A percentile compares a stretch with the other conserved stretches of the same genome.
Evolutionary conservation across 2,329 filamentous ascomycete species (phyloP).

Genomic region (Cylindrodendrum hubeiense): DNA sequence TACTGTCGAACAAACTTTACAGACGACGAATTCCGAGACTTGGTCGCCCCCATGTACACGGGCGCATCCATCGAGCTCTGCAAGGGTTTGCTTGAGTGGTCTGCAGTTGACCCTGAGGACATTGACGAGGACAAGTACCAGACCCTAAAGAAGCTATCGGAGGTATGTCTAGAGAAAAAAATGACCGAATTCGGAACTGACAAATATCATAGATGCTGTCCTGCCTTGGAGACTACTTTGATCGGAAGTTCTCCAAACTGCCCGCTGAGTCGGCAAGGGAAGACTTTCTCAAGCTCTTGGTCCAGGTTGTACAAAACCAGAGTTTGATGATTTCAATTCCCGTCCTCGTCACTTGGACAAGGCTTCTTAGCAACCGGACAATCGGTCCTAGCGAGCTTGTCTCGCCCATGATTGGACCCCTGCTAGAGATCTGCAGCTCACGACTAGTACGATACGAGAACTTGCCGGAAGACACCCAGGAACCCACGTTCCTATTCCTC

Average conservation of each 20-base stretch:
- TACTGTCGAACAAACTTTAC: conserved; percentile 81
- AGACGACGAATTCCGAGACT: conserved; percentile 81
- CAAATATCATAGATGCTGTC: conserved; percentile 76
- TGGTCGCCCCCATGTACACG: conserved; percentile 84
- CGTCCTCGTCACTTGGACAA: conserved; percentile 89
- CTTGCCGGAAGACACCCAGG: conserved; percentile 83
- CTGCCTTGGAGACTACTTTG: conserved; percentile 85
- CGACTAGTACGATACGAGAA: conserved; percentile 90
- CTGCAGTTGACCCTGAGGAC: conserved; percentile 81
- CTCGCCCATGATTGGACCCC: conserved; percentile 75
- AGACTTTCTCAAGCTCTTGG: conserved; percentile 83
- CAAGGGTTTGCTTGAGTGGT: conserved; percentile 83
- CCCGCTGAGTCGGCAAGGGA: conserved; percentile 74
- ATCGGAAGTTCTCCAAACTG: conserved; percentile 78
- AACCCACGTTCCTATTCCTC: conserved; percentile 84
- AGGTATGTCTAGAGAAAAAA: conserved; percentile 67
- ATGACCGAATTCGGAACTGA: neutral
- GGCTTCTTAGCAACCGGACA: conserved; percentile 78
- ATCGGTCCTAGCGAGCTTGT: conserved; percentile 74
- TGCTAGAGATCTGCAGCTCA: conserved; percentile 86
- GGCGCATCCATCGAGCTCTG: conserved; percentile 78
- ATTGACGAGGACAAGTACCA: conserved; percentile 93
- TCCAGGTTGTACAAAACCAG: conserved; percentile 83
- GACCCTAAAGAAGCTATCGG: conserved; percentile 92
- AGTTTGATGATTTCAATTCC: conserved; percentile 96